These are phyloP conservation scores for Knoxia roxburghii DNA, from an alignment of 257 asterid species.

Conservation along the genomic window DNA sequence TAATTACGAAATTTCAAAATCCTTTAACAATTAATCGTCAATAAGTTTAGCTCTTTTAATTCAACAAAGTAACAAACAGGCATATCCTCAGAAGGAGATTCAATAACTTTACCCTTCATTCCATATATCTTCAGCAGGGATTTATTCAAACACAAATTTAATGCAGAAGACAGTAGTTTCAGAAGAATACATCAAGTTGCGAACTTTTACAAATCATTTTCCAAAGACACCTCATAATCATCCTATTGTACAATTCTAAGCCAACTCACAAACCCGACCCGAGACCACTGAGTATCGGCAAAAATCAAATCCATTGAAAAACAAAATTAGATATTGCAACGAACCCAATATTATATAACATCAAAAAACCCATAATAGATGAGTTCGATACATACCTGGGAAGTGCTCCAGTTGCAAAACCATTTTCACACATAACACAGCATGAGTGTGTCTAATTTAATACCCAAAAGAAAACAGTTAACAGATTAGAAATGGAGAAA, in stretches of 20 bases:
- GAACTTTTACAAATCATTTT: background rate
- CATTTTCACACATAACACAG: background rate
- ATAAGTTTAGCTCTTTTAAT: background rate
- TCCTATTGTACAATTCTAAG: background rate
- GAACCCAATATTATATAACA: constrained; percentile 4
- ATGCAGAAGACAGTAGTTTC: background rate
- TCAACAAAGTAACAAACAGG: background rate
- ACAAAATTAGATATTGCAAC: background rate
- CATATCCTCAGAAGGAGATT: background rate
- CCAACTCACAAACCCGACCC: constrained; percentile 12
- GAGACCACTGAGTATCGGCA: background rate
- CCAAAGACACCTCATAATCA: constrained; percentile 11
- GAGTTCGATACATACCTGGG: constrained; percentile 10
- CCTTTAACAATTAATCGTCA: background rate
- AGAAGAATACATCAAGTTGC: background rate
- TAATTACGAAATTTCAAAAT: background rate
- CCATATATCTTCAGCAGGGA: background rate
- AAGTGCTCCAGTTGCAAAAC: constrained; percentile 6
- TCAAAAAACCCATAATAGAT: background rate
- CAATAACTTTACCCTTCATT: background rate
- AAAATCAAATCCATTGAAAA: constrained; percentile 2
- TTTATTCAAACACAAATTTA: background rate
- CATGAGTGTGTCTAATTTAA: background rate
- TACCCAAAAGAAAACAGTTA: background rate
- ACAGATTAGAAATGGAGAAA: constrained; percentile 13